A percentile compares a stretch with the other conserved stretches of the same genome.
Conservation (phyloP, 148 eudicot genomes). For the Chenopodium quinoa region DNA sequence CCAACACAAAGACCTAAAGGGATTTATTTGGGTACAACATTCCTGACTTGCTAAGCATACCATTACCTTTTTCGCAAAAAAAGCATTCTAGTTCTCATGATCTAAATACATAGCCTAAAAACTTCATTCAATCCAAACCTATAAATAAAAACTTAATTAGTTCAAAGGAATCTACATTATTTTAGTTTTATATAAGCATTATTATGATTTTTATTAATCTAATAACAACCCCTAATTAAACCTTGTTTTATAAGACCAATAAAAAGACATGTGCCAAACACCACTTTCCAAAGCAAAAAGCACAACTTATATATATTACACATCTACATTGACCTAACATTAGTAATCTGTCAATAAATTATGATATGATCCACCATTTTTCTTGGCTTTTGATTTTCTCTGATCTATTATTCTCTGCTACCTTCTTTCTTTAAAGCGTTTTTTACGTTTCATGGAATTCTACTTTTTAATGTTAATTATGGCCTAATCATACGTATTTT, state of each 20-base stretch:
- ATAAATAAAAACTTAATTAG: background rate
- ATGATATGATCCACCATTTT: slow-evolving; percentile 10
- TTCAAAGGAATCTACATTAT: background rate
- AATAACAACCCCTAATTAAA: background rate
- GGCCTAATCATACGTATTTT: slow-evolving; percentile 22
- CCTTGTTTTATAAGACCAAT: slow-evolving; percentile 7
- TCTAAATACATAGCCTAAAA: background rate
- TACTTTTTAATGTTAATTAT: slow-evolving; percentile 19
- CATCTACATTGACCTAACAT: slow-evolving; percentile 31
- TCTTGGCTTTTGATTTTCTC: background rate
- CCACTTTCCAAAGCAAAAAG: slow-evolving; percentile 24
- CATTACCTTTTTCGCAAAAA: no score
- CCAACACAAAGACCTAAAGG: no score
- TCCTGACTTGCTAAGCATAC: no score
- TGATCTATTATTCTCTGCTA: background rate
- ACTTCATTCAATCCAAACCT: background rate
- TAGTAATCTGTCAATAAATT: slow-evolving; percentile 17
- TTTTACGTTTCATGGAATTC: slow-evolving; percentile 19
- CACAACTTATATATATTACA: background rate
- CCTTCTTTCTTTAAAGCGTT: background rate
- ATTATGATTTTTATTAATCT: no score
- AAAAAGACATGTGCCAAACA: slow-evolving; percentile 30
- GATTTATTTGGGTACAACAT: no score
- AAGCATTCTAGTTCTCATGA: background rate
- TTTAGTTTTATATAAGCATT: no score